phyloP scores from a whole-genome alignment of 2,329 filamentous ascomycete species.

The Beauveria varroae region DNA sequence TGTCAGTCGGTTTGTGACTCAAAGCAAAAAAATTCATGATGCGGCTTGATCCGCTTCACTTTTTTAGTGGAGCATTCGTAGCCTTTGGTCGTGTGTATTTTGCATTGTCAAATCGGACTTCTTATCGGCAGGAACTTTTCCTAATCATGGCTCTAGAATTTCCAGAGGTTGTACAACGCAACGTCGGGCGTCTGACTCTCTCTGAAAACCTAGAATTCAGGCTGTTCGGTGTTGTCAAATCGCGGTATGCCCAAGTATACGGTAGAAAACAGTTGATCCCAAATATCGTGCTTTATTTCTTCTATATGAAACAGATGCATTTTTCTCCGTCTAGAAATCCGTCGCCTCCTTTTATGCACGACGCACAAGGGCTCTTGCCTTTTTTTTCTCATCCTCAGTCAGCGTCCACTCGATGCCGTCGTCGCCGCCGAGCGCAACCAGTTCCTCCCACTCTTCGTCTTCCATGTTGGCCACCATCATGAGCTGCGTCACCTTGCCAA shows the following conservation, averaged over 20 bases:
- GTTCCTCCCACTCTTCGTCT: constrained; percentile 87
- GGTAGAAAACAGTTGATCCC: too few species aligned
- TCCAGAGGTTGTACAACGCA: too few species aligned
- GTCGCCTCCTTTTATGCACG: background rate
- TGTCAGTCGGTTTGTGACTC: background rate
- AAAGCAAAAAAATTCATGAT: constrained; percentile 10
- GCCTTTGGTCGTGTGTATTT: background rate
- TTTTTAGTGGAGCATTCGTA: constrained; percentile 9
- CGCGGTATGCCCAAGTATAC: too few species aligned
- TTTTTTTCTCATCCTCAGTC: constrained; percentile 63
- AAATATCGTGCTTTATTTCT: background rate
- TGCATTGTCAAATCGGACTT: background rate
- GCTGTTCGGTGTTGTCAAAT: too few species aligned
- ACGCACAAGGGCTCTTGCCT: constrained; percentile 60
- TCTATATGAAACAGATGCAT: background rate
- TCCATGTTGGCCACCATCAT: constrained; percentile 89
- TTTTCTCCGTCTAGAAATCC: background rate
- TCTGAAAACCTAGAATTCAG: too few species aligned
- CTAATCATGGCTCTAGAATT: too few species aligned
- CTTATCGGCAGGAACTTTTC: background rate
- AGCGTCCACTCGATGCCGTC: constrained; percentile 66
- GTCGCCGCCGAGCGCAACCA: constrained; percentile 43
- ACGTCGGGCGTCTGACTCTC: too few species aligned
- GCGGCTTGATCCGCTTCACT: background rate
- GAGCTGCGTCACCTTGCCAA: constrained; percentile 70